These are phyloP conservation scores for Eurotiales sp. DNA, from an alignment of 2,329 filamentous ascomycete species.

Conservation along the genomic window DNA sequence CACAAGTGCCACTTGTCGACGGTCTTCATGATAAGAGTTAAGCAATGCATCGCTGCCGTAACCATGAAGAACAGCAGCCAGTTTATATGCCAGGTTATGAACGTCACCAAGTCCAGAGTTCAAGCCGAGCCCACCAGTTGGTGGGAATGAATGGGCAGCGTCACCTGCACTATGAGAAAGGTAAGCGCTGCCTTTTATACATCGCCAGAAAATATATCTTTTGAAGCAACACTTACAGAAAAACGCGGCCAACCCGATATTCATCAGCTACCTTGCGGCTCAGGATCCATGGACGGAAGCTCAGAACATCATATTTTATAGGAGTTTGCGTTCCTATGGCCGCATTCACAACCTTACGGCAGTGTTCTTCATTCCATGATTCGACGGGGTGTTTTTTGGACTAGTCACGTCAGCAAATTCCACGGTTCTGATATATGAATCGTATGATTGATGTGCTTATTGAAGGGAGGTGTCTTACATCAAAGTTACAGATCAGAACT, in stretches of 20 bases:
- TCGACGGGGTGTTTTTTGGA: conserved; percentile 32
- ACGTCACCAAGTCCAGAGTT: conserved; percentile 52
- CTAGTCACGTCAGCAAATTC: too few species aligned
- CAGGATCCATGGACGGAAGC: conserved; percentile 41
- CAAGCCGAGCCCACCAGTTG: conserved; percentile 53
- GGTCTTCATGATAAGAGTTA: conserved; percentile 36
- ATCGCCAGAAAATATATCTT: too few species aligned
- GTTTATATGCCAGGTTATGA: conserved; percentile 46
- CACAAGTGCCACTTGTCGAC: conserved; percentile 37
- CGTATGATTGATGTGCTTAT: too few species aligned
- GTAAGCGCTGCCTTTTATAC: too few species aligned
- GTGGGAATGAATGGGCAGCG: conserved; percentile 53
- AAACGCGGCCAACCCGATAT: conserved; percentile 34
- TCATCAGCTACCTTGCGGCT: conserved; percentile 40
- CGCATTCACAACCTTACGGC: conserved; percentile 28
- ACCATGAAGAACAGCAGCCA: conserved; percentile 36
- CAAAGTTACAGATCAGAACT: conserved; percentile 45
- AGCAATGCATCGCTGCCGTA: conserved; percentile 25
- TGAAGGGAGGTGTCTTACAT: too few species aligned
- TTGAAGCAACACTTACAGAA: conserved; percentile 29
- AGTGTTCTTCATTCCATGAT: conserved; percentile 34
- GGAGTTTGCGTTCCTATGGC: conserved; percentile 24
- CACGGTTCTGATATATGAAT: too few species aligned
- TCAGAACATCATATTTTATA: conserved; percentile 37
- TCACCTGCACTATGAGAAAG: conserved; percentile 43